phyloP scores from a whole-genome alignment of 108 stramenopile genomes.

The Chaetoceros tenuissimus region DNA sequence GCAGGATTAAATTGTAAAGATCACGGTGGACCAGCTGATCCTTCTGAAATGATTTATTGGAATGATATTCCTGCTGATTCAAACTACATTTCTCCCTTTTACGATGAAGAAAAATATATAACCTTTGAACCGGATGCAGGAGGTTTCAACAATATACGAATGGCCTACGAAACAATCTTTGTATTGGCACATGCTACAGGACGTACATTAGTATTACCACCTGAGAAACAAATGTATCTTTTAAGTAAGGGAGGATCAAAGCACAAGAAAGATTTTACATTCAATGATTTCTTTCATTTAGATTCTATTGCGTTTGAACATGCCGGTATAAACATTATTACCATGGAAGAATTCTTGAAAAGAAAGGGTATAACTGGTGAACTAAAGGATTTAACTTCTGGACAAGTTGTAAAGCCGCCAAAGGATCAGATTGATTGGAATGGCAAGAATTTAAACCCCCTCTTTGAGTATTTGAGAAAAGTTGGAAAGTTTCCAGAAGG shows the following conservation, averaged over 20 bases:
- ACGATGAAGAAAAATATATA: conserved; percentile 42
- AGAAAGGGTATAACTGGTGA: conserved; percentile 46
- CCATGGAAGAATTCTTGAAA: conserved; percentile 79
- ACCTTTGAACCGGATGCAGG: conserved; percentile 90
- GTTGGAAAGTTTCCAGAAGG: conserved; percentile 34
- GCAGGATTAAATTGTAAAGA: conserved; percentile 32
- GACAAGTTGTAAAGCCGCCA: not conserved
- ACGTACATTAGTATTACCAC: conserved; percentile 84
- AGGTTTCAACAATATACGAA: conserved; percentile 95
- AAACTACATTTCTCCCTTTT: conserved; percentile 41
- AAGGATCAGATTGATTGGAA: conserved; percentile 21
- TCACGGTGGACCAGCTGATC: conserved; percentile 36
- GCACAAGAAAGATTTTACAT: conserved; percentile 59
- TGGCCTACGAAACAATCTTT: conserved; percentile 86
- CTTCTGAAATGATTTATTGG: conserved; percentile 81
- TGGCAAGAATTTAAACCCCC: conserved; percentile 3
- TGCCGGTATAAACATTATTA: conserved; percentile 65
- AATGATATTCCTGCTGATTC: conserved; percentile 60
- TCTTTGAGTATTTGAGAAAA: conserved; percentile 11
- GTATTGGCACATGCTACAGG: conserved; percentile 86
- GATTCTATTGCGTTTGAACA: conserved; percentile 67
- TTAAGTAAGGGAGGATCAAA: conserved; percentile 8
- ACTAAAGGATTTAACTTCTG: conserved; percentile 14
- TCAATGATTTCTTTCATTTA: conserved; percentile 75
- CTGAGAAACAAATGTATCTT: conserved; percentile 71